Evolutionary conservation across 169 alveolate genomes (phyloP).

Genomic region (Cryptosporidium ryanae): DNA sequence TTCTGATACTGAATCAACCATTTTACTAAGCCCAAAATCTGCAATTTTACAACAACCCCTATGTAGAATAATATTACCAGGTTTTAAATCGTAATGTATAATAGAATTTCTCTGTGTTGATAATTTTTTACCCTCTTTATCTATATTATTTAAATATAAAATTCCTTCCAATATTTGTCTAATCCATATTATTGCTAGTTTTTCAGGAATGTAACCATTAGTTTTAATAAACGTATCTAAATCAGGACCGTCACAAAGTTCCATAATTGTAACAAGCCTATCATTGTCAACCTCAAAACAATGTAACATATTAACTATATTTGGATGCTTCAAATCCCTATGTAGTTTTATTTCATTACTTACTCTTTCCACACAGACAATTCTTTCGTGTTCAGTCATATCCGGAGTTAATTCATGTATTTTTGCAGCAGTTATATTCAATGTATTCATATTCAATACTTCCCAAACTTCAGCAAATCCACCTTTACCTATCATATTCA

Average conservation of each 20-base stretch:
- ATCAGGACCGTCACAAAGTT: conserved; percentile 88
- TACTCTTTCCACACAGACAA: conserved; percentile 87
- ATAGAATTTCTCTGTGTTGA: conserved; percentile 44
- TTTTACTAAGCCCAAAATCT: conserved; percentile 89
- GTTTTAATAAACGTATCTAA: conserved; percentile 87
- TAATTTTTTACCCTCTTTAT: conserved; percentile 29
- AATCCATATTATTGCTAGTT: conserved; percentile 88
- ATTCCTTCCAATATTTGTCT: conserved; percentile 85
- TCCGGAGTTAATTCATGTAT: conserved; percentile 88
- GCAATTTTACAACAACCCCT: conserved; percentile 89
- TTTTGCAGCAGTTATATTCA: conserved; percentile 89
- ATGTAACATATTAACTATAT: conserved; percentile 90
- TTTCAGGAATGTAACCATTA: conserved; percentile 88
- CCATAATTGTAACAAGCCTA: conserved; percentile 86
- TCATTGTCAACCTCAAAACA: conserved; percentile 87
- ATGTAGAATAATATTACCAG: conserved; percentile 89
- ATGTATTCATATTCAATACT: conserved; percentile 87
- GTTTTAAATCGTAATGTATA: conserved; percentile 85
- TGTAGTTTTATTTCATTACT: conserved; percentile 89
- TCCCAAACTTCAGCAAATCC: conserved; percentile 94
- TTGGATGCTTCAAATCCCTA: conserved; percentile 86
- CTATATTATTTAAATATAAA: conserved; percentile 38
- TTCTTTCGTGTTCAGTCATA: conserved; percentile 86
- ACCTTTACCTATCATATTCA: conserved; percentile 91
- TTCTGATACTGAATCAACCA: conserved; percentile 30